Evolutionary conservation across 2,329 filamentous ascomycete species (phyloP).

Genomic region (Ascochyta fabae): DNA sequence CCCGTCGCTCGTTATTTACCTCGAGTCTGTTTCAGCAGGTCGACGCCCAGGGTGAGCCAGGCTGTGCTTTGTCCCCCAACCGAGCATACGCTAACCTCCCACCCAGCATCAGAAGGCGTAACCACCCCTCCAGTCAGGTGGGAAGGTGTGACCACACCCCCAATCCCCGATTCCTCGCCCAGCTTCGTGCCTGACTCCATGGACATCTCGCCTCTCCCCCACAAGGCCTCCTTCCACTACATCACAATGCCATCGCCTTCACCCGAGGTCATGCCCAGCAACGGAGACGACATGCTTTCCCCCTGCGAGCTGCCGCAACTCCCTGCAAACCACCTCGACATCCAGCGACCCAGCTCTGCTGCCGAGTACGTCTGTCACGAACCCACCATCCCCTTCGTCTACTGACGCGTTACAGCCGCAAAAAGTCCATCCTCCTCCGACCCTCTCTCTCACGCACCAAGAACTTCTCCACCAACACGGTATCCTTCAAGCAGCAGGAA

Average conservation of each 20-base stretch:
- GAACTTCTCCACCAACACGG: constrained; percentile 71
- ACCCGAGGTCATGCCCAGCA: constrained; percentile 58
- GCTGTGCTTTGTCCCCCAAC: constrained; percentile 10
- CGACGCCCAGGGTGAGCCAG: constrained; percentile 65
- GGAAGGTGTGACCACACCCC: constrained; percentile 82
- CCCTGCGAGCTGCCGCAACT: constrained; percentile 41
- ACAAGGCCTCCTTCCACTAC: constrained; percentile 73
- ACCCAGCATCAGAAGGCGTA: constrained; percentile 47
- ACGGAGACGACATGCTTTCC: constrained; percentile 55
- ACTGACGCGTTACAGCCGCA: constrained; percentile 39
- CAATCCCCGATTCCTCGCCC: constrained; percentile 83
- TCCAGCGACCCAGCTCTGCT: constrained; percentile 45
- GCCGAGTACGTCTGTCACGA: constrained; percentile 43
- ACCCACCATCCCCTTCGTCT: not conserved
- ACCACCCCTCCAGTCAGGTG: constrained; percentile 54
- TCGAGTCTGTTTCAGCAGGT: constrained; percentile 68
- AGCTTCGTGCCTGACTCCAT: constrained; percentile 75
- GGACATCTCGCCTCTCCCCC: constrained; percentile 89
- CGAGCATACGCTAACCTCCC: constrained; percentile 33
- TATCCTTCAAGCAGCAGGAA: constrained; percentile 64
- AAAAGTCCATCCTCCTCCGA: constrained; percentile 64
- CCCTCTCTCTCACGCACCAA: constrained; percentile 79
- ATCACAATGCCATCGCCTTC: constrained; percentile 72
- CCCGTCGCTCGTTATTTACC: constrained; percentile 84
- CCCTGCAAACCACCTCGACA: constrained; percentile 37